Evolutionary conservation across 371 early-diverging fungal species (phyloP), one percentile per base, ranked within the genome.

Genomic region (Mucor mucedo): DNA sequence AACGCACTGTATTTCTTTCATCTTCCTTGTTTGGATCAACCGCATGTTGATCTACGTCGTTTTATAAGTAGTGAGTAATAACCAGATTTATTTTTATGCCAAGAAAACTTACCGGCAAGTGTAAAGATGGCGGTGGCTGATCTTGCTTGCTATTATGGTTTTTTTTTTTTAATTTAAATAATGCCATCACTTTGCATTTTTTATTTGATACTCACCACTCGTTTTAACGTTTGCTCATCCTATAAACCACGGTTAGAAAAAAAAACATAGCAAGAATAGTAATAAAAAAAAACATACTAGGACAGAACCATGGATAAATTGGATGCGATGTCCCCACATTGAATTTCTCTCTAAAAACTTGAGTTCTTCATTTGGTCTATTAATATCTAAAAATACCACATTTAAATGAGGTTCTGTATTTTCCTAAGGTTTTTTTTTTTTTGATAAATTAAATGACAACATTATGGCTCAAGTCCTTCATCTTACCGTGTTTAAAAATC

Each of bases 361-460:
- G n/a, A 89, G 68, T 38, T 80, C 81, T 49, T 72, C 76, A 4
- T 83, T 70, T 2, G 86, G 81, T 35, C 80, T 66, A 35, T 72
- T 75, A 6, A 85, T 79, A 6, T 81, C 84, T 30, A 90, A 55
- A 57, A 90, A 82, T 4, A 89, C 85, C 6, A 89, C 75, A 45
- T 81, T 78, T 5, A 82, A 62, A 59, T 80, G 73, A 7, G 54
- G 59, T 27, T 77, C 78, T 5, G 73, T 72, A 39, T 75, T 71
- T 55, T 78, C 82, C 78, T 84, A 39, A 8, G 21, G 44, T 8
- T 57, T 47, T 35, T 4, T 55, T 29, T 3, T 14, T 44, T 3
- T 14, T n/a, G 44, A 5, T 2, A 44, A 44, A n/a, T 14, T 14
- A 2, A 42, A 42, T 42, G n/a, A 2, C 8, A 39, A 39, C 11